Evolutionary conservation across 768 basidiomycete genomes (phyloP).

Genomic region (Suillus lakei): DNA sequence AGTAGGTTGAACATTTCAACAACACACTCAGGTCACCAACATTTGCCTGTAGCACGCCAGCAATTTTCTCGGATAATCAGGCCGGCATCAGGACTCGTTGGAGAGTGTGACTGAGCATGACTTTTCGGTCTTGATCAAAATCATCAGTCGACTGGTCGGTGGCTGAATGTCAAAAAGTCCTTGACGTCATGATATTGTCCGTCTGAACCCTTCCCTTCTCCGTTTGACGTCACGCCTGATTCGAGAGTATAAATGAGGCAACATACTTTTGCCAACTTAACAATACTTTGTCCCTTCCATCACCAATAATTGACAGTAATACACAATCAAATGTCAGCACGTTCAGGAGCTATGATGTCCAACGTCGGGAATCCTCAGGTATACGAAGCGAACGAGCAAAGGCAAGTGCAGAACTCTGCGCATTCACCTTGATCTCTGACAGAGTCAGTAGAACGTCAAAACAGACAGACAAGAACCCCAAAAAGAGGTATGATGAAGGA

Average conservation of each 20-base stretch:
- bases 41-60: neutral
- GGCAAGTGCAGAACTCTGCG: constrained; percentile 33
- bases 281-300: neutral
- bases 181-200: neutral
- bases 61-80: neutral
- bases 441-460: constrained; percentile 25
- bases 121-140: neutral
- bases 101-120: neutral
- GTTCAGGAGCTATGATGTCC: constrained; percentile 50
- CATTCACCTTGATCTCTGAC: constrained; percentile 9
- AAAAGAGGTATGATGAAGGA: constrained; percentile 36
- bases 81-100: neutral
- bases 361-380: constrained; percentile 53
- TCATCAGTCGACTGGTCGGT: neutral
- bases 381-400: constrained; percentile 54
- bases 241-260: neutral
- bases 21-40: neutral
- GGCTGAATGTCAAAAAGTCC: neutral
- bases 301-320: neutral
- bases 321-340: constrained; percentile 10
- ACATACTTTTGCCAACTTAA: neutral
- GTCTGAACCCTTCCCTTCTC: neutral
- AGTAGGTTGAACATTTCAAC: neutral
- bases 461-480: constrained; percentile 24
- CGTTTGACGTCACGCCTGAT: constrained; percentile 6